Base-by-base conservation (phyloP, 1,284 basidiomycete species). In the Rhodotorula sp. region DNA sequence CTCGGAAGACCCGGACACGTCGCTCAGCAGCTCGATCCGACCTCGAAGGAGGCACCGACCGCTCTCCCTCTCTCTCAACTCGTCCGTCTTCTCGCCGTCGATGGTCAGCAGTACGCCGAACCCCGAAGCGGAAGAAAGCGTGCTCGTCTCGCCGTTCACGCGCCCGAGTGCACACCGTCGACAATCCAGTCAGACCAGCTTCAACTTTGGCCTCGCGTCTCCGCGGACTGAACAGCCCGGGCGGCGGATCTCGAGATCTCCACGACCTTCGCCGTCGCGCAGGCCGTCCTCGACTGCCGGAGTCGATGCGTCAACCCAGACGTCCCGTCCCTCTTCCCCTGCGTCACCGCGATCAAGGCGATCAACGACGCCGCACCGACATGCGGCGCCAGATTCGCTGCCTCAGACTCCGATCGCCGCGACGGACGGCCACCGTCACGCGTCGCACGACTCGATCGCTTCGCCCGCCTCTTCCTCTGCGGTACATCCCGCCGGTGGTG, bases 41-140 rank as follows among this genome's bases (percentile, higher is more conserved):
- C 66, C 72, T 8, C 59, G 66, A 0, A 65, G 72, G 6, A 65
- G 70, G 18, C 74, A 73, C 44, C 74, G 74, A 22, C 74, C 74
- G 0, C 61, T 75, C 17, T 73, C 69, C 2, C 66, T 75, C 24
- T 73, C 74, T 3, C 69, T 75, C 20, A 72, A 72, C 2, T 69
- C 74, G 6, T 71, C 71, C 7, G 59, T 75, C 49, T 75, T 75
- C 58, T 69, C 74, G 1, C 71, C 44, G 18, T 12, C 53, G 17
- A 14, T 18, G 12, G 53, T 14, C 26, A 15, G 26, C 26, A 17
- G 29, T 54, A 14, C 48, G 18, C 18, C 20, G 6, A 68, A 73
- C 1, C 71, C 69, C 0, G 74, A 75, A 33, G 67, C 67, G 44
- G 67, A 66, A 12, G 54, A 56, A 6, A 14, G 37, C 17, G 59